phyloP scores from a whole-genome alignment of 306 rosid species.

The Rosa rugosa region DNA sequence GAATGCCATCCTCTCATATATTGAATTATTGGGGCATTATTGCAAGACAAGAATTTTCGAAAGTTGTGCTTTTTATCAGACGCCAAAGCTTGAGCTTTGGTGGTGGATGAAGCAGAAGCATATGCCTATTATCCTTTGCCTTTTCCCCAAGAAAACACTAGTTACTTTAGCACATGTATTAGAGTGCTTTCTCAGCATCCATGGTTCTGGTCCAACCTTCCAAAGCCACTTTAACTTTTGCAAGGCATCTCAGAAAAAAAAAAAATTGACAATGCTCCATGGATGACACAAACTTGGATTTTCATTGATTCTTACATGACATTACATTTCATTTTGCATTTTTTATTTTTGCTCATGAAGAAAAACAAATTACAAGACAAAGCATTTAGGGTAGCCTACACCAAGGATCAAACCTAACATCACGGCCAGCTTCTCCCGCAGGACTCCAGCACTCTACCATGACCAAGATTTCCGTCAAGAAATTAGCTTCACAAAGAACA shows the following conservation, averaged over 20 bases:
- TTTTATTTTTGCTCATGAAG: background rate
- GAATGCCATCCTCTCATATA: background rate
- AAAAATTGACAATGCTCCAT: constrained; percentile 13
- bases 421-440: background rate
- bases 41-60: background rate
- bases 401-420: background rate
- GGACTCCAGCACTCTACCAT: background rate
- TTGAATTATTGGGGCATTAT: background rate
- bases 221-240: constrained; percentile 32
- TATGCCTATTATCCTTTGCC: constrained; percentile 26
- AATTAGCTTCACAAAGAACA: background rate
- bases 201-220: constrained; percentile 24
- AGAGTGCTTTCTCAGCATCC: constrained; percentile 24
- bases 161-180: constrained; percentile 28
- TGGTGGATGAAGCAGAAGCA: constrained; percentile 5
- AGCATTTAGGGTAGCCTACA: background rate
- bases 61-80: background rate
- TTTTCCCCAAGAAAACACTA: constrained; percentile 6
- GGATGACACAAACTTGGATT: background rate
- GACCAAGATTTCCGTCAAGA: background rate
- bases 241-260: background rate
- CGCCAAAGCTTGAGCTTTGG: background rate
- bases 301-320: background rate
- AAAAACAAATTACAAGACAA: background rate
- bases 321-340: background rate